Conservation (phyloP, 2,329 filamentous ascomycete species). For the Diaporthe nobilis region DNA sequence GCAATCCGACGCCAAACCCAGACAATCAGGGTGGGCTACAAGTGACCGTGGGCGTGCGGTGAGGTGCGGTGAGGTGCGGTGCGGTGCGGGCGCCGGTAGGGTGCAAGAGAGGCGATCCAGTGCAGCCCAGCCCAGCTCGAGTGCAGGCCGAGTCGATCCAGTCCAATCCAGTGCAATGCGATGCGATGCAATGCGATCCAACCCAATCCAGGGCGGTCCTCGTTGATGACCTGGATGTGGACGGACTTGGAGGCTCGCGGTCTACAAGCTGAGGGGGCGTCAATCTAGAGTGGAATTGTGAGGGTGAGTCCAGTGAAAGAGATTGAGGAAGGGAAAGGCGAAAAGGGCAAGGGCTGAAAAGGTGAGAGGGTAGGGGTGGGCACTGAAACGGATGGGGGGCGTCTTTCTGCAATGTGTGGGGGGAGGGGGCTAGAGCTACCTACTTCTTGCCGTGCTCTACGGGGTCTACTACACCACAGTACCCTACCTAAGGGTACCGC, state of each 20-base stretch:
- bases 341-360: slow-evolving; percentile 33
- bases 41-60: slow-evolving; percentile 9
- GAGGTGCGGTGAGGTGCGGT: not conserved
- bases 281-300: slow-evolving; percentile 26
- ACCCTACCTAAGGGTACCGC: not conserved
- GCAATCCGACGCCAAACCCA: slow-evolving; percentile 2
- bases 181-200: slow-evolving; percentile 17
- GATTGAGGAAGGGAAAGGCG: slow-evolving; percentile 33
- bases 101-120: not conserved
- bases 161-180: slow-evolving; percentile 5
- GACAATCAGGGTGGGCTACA: slow-evolving; percentile 25
- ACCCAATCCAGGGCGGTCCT: slow-evolving; percentile 25
- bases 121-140: not conserved
- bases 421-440: slow-evolving; percentile 23
- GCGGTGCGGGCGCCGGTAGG: not conserved
- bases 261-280: slow-evolving; percentile 35
- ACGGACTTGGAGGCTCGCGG: slow-evolving; percentile 27
- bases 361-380: slow-evolving; percentile 29
- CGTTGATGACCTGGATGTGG: slow-evolving; percentile 26
- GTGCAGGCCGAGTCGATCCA: slow-evolving; percentile 21
- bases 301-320: slow-evolving; percentile 32
- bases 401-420: slow-evolving; percentile 30
- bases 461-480: no score
- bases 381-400: slow-evolving; percentile 30
- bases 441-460: not conserved